Evolutionary conservation across 108 stramenopile species (phyloP), one percentile per base, ranked within the genome.

Genomic region (Fistulifera pelliculosa): DNA sequence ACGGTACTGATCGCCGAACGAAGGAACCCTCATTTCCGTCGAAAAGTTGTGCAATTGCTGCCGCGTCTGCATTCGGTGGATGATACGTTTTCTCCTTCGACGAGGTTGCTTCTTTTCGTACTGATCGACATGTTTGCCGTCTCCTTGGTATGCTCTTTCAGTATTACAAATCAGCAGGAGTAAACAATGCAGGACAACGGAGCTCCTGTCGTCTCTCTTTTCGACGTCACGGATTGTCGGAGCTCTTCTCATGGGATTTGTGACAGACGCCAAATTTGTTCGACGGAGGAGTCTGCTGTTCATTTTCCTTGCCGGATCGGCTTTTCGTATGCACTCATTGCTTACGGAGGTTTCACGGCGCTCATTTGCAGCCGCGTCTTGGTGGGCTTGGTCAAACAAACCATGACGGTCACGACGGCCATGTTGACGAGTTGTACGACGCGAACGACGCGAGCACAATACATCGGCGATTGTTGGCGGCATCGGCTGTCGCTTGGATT

Each of bases 321-420:
- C 85, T 4, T 1, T 19, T 73, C 85, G 43, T 96, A 96, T 60
- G 60, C 65, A 22, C 66, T 94, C 58, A 78, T 96, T 47, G 75
- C 73, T 14, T 69, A 50, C 27, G 78, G 81, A 31, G 76, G 79
- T 14, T 71, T 90, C 16, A 16, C 41, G 8, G 54, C 63, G 21
- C 62, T 96, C 47, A 52, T 94, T 19, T 52, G 66, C 27, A 76
- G 76, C 51, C 69, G 95, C 16, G 71, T 96, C 7, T 21, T 93
- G 18, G 95, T 96, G 1, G 95, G 95, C n/a, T 56, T 93, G 7
- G 93, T 94, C 48, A 96, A 96, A 60, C 95, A 96, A 66, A 94
- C 93, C 25, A 86, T 87, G 85, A 96, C 91, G 10, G 77, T 93
- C n/a, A 80, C 84, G 10, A 94, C 87, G 7, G 78, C 90, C 15